Percentiles rank a stretch among this genome's conserved stretches.
These are phyloP conservation scores for Thielaviopsis ethacetica DNA, from an alignment of 2,329 filamentous ascomycete genomes.

Conservation along the genomic window DNA sequence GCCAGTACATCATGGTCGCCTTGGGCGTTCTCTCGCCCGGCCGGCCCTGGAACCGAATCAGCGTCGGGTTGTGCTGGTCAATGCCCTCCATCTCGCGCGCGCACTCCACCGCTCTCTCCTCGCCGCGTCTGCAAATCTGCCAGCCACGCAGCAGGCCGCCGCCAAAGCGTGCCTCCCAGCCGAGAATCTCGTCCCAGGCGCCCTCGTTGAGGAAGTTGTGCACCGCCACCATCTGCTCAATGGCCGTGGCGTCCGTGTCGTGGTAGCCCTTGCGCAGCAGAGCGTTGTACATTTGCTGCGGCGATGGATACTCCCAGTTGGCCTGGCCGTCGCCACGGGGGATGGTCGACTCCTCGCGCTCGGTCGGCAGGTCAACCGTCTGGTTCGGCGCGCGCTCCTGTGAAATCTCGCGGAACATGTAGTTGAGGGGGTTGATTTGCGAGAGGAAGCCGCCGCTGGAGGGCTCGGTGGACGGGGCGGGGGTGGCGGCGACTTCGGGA, in stretches of 20 bases:
- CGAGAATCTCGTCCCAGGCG: slow-evolving; percentile 87
- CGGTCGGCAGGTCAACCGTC: slow-evolving; percentile 54
- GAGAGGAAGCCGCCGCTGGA: slow-evolving; percentile 29
- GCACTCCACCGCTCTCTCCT: slow-evolving; percentile 35
- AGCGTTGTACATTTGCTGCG: slow-evolving; percentile 99
- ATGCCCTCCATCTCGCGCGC: slow-evolving; percentile 19
- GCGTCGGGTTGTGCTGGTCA: slow-evolving; percentile 44
- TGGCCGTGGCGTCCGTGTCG: slow-evolving; percentile 81
- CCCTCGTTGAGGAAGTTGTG: slow-evolving; percentile 98
- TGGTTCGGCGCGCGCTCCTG: slow-evolving; percentile 65
- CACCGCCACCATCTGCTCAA: slow-evolving; percentile 92
- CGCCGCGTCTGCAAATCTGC: slow-evolving; percentile 57
- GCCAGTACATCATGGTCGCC: slow-evolving; percentile 63
- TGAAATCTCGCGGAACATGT: slow-evolving; percentile 81
- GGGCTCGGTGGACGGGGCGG: slow-evolving; percentile 13
- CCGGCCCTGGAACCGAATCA: slow-evolving; percentile 77
- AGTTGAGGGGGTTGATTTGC: slow-evolving; percentile 61
- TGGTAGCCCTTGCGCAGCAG: slow-evolving; percentile 90
- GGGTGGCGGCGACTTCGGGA: slow-evolving; percentile 29
- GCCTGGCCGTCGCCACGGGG: slow-evolving; percentile 64
- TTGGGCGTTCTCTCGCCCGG: slow-evolving; percentile 86
- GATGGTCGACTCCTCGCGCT: slow-evolving; percentile 75
- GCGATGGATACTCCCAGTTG: slow-evolving; percentile 96
- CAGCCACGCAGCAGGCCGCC: slow-evolving; percentile 57
- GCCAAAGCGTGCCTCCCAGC: slow-evolving; percentile 79